Evolutionary conservation across 495 filamentous ascomycete genomes (phyloP), one percentile per base, ranked within the genome.

Genomic region (Echria macrotheca): DNA sequence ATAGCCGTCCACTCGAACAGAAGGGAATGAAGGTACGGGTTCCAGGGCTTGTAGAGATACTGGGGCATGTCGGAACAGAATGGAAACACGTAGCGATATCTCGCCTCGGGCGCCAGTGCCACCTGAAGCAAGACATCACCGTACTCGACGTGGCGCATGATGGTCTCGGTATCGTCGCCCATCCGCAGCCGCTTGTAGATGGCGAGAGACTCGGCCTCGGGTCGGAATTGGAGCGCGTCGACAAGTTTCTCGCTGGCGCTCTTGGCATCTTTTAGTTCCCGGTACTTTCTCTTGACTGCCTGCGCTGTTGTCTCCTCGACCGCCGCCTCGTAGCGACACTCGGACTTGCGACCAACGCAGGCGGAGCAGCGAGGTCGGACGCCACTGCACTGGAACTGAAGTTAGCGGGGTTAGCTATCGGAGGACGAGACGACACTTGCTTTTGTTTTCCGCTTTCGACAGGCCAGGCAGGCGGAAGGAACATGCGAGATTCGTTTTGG

Each of bases 31-130:
- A 41, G 21, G 24, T 41, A 41, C 6, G 38, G 38, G 21, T 41
- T 41, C 9, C 6, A n/a, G n/a, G 38, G 38, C 5, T 9, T 41
- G 38, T 21, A 14, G 21, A 41, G 38, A 12, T 8, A 12, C 10
- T 9, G 12, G 10, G 38, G 60, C 58, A 66, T 66, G 8, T 64
- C 52, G 15, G 38, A 6, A 3, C 49, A 18, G 26, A 56, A 59
- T 2, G 63, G 60, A 37, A 66, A 66, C 25, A 58, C 58, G 31
- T 66, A 68, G 24, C 65, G 60, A 11, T 56, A 58, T 1, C 63
- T 53, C n/a, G 54, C 50, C 33, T 68, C 65, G 19, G 65, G 63
- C 24, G 47, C 36, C 21, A 66, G 25, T 3, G 63, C 53, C 23
- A 68, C 45, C 40, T 68, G 60, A 11, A 66, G 51, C 2, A 66